A percentile compares a stretch with the other conserved stretches of the same genome.
phyloP scores from a whole-genome alignment of 202 grass and related monocot genomes.

The Bolboschoenoplectus hybrid region DNA sequence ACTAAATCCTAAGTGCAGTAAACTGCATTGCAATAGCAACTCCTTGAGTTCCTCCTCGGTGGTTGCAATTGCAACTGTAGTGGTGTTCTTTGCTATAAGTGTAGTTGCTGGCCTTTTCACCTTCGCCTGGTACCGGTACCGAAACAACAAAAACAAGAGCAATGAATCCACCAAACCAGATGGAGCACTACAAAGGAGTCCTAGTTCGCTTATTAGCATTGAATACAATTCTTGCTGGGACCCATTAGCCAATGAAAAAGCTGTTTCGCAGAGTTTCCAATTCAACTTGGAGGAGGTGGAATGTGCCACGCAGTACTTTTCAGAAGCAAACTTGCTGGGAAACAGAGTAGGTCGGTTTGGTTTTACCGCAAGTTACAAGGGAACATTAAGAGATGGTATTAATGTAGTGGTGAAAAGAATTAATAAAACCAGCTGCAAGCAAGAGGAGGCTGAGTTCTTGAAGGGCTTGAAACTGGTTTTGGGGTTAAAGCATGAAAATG shows the following conservation, averaged over 20 bases:
- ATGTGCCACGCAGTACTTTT: conserved; percentile 93
- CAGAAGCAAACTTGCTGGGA: conserved; percentile 68
- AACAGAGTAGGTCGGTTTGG: conserved; percentile 43
- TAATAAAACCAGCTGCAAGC: conserved; percentile 83
- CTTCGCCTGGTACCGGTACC: conserved; percentile 57
- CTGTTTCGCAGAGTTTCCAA: conserved; percentile 57
- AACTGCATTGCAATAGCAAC: conserved; percentile 47
- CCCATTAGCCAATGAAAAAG: conserved; percentile 68
- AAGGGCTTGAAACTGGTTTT: conserved; percentile 65
- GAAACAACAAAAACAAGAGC: conserved; percentile 44
- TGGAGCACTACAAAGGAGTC: conserved; percentile 54
- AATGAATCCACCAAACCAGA: conserved; percentile 37
- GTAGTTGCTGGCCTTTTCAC: conserved; percentile 48
- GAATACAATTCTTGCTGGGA: conserved; percentile 91
- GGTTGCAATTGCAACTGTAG: conserved; percentile 47
- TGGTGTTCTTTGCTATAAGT: conserved; percentile 44
- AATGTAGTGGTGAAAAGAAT: conserved; percentile 67
- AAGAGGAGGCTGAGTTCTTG: conserved; percentile 83
- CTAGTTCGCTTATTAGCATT: conserved; percentile 72
- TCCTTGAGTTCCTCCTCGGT: conserved; percentile 55
- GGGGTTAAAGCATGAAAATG: conserved; percentile 67
- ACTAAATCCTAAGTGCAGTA: conserved; percentile 13
- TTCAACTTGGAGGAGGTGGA: conserved; percentile 90
- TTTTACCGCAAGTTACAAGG: conserved; percentile 56
- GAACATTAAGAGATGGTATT: conserved; percentile 73